These are phyloP conservation scores for Coemansia javaensis DNA, from an alignment of 192 early-diverging fungal species.

Conservation along the genomic window DNA sequence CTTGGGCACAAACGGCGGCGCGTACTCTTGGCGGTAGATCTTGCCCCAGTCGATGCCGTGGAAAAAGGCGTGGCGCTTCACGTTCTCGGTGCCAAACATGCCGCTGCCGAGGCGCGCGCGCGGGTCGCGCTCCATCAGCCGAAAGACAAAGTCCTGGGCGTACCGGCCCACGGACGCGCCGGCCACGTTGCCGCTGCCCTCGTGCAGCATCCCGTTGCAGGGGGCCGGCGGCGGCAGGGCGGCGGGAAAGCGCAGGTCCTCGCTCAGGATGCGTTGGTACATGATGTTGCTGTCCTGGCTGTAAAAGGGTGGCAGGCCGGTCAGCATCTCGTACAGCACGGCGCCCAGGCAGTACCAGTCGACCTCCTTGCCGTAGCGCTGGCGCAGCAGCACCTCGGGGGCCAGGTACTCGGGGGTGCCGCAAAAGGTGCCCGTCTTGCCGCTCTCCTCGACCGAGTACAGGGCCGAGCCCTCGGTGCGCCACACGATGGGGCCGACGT, in stretches of 20 bases:
- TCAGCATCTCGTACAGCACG: conserved; percentile 63
- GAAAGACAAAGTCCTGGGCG: conserved; percentile 44
- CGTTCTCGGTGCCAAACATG: conserved; percentile 54
- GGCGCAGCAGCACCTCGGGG: conserved; percentile 62
- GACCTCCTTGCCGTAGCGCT: conserved; percentile 62
- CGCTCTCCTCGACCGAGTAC: conserved; percentile 52
- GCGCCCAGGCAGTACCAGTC: conserved; percentile 78
- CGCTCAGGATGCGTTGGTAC: conserved; percentile 44
- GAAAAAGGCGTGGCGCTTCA: conserved; percentile 64
- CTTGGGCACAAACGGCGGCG: conserved; percentile 66
- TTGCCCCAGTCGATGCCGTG: conserved; percentile 60
- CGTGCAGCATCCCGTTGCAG: conserved; percentile 27
- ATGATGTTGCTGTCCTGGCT: conserved; percentile 46
- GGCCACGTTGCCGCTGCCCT: conserved; percentile 6
- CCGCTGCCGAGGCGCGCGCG: conserved; percentile 55
- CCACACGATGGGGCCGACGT: conserved; percentile 55
- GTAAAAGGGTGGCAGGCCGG: conserved; percentile 64
- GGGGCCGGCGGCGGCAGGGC: conserved; percentile 26
- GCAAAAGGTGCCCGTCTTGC: conserved; percentile 70
- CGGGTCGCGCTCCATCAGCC: conserved; percentile 65
- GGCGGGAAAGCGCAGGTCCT: conserved; percentile 36
- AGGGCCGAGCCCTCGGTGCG: conserved; percentile 71
- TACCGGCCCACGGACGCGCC: conserved; percentile 15
- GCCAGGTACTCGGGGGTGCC: conserved; percentile 74
- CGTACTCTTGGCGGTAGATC: conserved; percentile 56